phyloP scores from a whole-genome alignment of 176 grass and related monocot species.

The Calamus simplicifolius region DNA sequence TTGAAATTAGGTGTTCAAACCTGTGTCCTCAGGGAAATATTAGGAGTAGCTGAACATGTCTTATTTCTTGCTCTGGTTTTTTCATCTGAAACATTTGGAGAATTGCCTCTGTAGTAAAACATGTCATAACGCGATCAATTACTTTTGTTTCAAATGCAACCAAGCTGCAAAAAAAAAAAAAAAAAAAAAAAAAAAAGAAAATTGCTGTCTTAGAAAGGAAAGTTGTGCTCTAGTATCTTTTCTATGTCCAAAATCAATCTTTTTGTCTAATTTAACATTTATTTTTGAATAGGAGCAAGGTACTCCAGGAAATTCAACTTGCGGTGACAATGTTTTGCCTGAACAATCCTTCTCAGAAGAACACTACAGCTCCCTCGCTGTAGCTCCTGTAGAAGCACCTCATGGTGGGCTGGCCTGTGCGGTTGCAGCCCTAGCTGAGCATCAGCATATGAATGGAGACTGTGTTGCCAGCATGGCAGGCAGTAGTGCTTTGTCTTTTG shows the following conservation, averaged over 20 bases:
- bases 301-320: conserved; percentile 25
- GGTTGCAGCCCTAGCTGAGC: conserved; percentile 75
- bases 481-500: conserved; percentile 13
- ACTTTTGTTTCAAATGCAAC: too few species aligned
- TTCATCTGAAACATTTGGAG: too few species aligned
- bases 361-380: not conserved
- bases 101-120: too few species aligned
- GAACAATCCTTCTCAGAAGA: conserved; percentile 8
- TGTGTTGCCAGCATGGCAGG: conserved; percentile 13
- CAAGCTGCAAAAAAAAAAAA: not conserved
- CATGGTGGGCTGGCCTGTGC: conserved; percentile 58
- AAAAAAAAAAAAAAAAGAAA: not conserved
- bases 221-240: not conserved
- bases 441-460: conserved; percentile 45
- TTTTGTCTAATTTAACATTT: conserved; percentile 4
- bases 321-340: conserved; percentile 7
- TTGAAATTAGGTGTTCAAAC: too few species aligned
- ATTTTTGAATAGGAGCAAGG: conserved; percentile 63
- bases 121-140: too few species aligned
- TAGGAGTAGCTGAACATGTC: too few species aligned
- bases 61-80: too few species aligned
- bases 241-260: conserved; percentile 5
- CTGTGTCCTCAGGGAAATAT: too few species aligned
- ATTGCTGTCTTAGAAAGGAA: not conserved
- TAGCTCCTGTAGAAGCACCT: conserved; percentile 21